Evolutionary conservation across 2,329 filamentous ascomycete genomes (phyloP).

Genomic region (Helotiales sp.): DNA sequence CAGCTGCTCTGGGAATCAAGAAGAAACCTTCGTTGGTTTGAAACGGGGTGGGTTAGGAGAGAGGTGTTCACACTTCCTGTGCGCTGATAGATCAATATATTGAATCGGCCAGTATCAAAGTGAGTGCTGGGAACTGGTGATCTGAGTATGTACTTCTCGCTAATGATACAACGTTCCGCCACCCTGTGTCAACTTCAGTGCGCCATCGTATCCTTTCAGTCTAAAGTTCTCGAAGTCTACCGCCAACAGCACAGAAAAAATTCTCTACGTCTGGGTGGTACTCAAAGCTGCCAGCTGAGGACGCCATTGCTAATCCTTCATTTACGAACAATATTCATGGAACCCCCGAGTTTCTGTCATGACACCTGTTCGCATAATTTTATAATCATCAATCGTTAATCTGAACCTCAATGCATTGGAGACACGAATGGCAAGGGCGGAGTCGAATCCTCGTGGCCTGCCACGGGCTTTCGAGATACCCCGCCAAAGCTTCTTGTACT

Average conservation of each 20-base stretch:
- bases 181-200: background rate
- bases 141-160: background rate
- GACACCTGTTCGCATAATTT: background rate
- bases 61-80: background rate
- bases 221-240: background rate
- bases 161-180: background rate
- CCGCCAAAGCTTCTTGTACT: conserved; percentile 13
- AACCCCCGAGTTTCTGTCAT: background rate
- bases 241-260: background rate
- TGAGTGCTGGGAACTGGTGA: background rate
- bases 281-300: too few species aligned
- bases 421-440: background rate
- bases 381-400: background rate
- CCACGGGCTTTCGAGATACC: conserved; percentile 8
- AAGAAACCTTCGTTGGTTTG: conserved; percentile 71
- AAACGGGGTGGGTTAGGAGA: conserved; percentile 14
- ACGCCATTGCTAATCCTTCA: too few species aligned
- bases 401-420: background rate
- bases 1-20: conserved; percentile 81
- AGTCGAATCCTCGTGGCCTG: background rate
- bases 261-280: too few species aligned
- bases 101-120: background rate
- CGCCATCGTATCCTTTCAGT: background rate
- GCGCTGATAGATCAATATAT: background rate
- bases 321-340: background rate